Percentiles rank a stretch among this genome's conserved stretches.
Evolutionary conservation across 768 basidiomycete genomes (phyloP).

Genomic region (Sistotremastrum suecicum): DNA sequence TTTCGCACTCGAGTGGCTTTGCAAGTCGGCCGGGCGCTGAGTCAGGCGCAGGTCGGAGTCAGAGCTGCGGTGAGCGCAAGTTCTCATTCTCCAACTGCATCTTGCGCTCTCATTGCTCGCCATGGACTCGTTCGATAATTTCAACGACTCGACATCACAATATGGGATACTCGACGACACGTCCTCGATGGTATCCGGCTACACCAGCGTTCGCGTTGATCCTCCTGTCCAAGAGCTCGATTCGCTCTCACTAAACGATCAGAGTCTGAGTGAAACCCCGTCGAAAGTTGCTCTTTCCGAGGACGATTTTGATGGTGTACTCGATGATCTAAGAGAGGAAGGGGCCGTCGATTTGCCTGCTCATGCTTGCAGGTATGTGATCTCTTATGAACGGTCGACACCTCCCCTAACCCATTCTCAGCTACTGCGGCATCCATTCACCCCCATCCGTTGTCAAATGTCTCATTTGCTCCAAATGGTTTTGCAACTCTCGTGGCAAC

Average conservation of each 20-base stretch:
- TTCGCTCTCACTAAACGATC: constrained; percentile 4
- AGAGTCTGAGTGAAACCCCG: constrained; percentile 9
- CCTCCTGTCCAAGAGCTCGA: constrained; percentile 10
- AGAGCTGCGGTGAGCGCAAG: too few species aligned
- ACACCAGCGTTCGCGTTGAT: constrained; percentile 9
- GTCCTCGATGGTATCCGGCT: constrained; percentile 13
- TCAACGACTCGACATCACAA: constrained; percentile 12
- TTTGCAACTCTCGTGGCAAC: constrained; percentile 97
- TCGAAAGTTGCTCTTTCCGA: constrained; percentile 30
- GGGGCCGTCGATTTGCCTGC: constrained; percentile 64
- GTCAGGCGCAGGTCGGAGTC: too few species aligned
- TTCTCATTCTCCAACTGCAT: too few species aligned
- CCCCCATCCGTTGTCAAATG: constrained; percentile 97
- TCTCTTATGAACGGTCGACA: constrained; percentile 7
- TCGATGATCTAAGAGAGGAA: constrained; percentile 84
- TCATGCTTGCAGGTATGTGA: constrained; percentile 85
- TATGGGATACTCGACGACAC: constrained; percentile 14
- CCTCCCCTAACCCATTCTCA: constrained; percentile 17
- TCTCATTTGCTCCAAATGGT: constrained; percentile 86
- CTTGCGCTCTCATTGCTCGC: too few species aligned
- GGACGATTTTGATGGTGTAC: constrained; percentile 80
- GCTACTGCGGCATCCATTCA: constrained; percentile 97
- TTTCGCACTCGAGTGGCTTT: too few species aligned
- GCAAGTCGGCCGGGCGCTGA: too few species aligned
- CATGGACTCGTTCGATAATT: constrained; percentile 9